Percentiles rank a stretch among this genome's conserved stretches.
These are phyloP conservation scores for Talaromyces piceae DNA, from an alignment of 2,329 filamentous ascomycete genomes.

Conservation along the genomic window DNA sequence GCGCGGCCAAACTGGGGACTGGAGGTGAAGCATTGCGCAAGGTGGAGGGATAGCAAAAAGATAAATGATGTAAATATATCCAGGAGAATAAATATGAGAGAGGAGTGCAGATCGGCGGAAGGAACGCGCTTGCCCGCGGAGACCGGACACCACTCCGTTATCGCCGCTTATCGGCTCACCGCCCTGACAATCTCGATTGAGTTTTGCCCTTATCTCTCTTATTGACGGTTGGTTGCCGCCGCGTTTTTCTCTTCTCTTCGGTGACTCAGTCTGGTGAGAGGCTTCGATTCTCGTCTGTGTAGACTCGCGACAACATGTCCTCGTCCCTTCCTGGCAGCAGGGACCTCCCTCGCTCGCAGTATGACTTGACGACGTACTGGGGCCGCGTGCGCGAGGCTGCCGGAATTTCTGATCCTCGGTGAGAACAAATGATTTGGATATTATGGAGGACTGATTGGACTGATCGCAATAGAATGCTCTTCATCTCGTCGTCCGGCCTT, in stretches of 20 bases:
- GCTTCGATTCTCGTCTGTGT: neutral
- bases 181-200: slow-evolving; percentile 26
- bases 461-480: slow-evolving; percentile 61
- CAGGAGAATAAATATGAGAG: too few relatives aligned
- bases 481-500: slow-evolving; percentile 69
- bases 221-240: slow-evolving; percentile 15
- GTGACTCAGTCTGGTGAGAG: neutral
- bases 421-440: slow-evolving; percentile 16
- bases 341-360: slow-evolving; percentile 83
- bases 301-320: slow-evolving; percentile 41
- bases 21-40: slow-evolving; percentile 9
- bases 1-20: neutral
- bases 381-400: slow-evolving; percentile 85
- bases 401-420: slow-evolving; percentile 92
- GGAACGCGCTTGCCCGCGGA: neutral
- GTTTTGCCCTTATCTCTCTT: too few relatives aligned
- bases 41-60: slow-evolving; percentile 6
- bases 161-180: slow-evolving; percentile 20
- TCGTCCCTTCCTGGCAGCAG: slow-evolving; percentile 58
- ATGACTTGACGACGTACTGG: slow-evolving; percentile 91
- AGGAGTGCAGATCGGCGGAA: neutral
- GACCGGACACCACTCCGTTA: neutral
- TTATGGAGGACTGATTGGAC: neutral
- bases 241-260: slow-evolving; percentile 11
- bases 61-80: neutral